Evolutionary conservation across 768 basidiomycete genomes (phyloP), one percentile per base, ranked within the genome.

Genomic region (Mrakia blollopis): DNA sequence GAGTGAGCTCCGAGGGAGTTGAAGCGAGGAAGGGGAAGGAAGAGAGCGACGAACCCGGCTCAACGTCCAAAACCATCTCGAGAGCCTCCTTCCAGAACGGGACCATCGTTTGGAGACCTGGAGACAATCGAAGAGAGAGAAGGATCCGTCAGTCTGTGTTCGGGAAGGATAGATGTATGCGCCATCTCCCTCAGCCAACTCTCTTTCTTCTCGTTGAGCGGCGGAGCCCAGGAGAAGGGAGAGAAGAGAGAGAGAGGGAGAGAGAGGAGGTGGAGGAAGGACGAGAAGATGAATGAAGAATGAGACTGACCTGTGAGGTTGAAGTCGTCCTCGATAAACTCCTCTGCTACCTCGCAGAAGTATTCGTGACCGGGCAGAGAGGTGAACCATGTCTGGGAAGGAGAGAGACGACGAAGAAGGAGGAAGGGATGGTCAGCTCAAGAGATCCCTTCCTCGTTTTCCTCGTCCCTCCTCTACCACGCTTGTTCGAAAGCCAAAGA

Each of bases 71-170:
- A 23, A 99, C 94, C 97, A 99, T 99, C 86, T 99, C 97, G 91
- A 99, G 92, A 63, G 97, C 97, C 84, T 99, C 97, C 84, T 98
- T 98, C 94, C 96, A 99, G 83, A 99, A 99, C 11, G 97, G 97
- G 25, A 98, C 97, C 90, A 95, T 90, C 44, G 88, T 88, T 82
- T 94, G 96, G 83, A 99, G 85, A 9, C 97, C 75, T 76, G 63
- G 23, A 7, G 13, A 25, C n/a, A n/a, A 32, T 16, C 47, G 21
- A 50, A 50, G 47, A 13, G 35, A 71, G n/a, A n/a, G n/a, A 30
- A 13, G n/a, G 28, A 11, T 5, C 47, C 5, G n/a, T 47, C 39
- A 50, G 63, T 21, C 35, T 1, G 28, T 8, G 10, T 25, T 28
- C 18, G 1, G 28, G 25, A 30, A 32, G 21, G n/a, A 62, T n/a